Percentiles rank a stretch among this genome's conserved stretches.
These are phyloP conservation scores for Sporothrix euskadiensis DNA, from an alignment of 2,329 filamentous ascomycete species.

Conservation along the genomic window DNA sequence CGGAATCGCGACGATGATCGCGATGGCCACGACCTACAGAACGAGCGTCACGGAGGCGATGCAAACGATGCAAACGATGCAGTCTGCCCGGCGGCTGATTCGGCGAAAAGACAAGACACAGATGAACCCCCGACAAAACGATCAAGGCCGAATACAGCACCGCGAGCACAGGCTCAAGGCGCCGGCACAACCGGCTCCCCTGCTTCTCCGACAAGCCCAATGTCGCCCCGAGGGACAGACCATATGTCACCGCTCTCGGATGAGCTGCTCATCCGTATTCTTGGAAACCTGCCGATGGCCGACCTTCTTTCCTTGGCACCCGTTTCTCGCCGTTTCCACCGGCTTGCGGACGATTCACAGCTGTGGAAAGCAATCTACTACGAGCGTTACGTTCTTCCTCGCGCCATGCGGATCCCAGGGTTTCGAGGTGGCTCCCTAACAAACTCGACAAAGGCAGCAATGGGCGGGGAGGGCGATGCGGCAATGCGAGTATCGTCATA, in stretches of 20 bases:
- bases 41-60: not conserved
- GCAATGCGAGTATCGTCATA: not conserved
- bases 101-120: not conserved
- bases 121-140: not conserved
- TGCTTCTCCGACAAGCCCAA: not conserved
- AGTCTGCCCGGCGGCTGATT: too few relatives aligned
- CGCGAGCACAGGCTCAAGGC: not conserved
- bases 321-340: constrained; percentile 73
- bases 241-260: constrained; percentile 75
- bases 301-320: constrained; percentile 64
- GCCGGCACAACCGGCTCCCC: not conserved
- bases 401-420: constrained; percentile 73
- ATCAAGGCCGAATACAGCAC: not conserved
- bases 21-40: not conserved
- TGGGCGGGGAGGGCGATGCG: not conserved
- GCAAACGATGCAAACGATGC: not conserved
- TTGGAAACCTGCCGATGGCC: constrained; percentile 71
- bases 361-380: constrained; percentile 92
- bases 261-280: constrained; percentile 81
- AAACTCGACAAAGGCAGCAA: not conserved
- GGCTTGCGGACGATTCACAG: constrained; percentile 76
- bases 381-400: constrained; percentile 78
- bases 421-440: constrained; percentile 43
- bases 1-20: not conserved
- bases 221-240: constrained; percentile 47